These are phyloP conservation scores for Epichloe gansuensis DNA, from an alignment of 2,329 filamentous ascomycete genomes.

Conservation along the genomic window DNA sequence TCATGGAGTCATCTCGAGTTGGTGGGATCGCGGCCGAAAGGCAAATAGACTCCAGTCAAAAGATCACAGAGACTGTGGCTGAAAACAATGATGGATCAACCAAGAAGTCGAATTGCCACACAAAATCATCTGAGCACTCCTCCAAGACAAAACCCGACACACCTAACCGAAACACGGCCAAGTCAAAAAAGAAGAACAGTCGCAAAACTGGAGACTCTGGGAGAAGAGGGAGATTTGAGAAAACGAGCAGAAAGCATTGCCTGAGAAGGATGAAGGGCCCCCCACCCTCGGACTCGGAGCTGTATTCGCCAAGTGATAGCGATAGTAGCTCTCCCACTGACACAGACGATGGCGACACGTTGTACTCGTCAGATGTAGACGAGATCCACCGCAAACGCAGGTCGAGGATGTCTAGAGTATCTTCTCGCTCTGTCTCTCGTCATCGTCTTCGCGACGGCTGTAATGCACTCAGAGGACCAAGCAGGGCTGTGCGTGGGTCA, in stretches of 20 bases:
- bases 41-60: not conserved
- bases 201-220: not conserved
- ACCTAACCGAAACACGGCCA: not conserved
- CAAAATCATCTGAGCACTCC: not conserved
- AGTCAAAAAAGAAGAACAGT: not conserved
- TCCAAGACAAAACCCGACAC: not conserved
- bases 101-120: not conserved
- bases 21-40: not conserved
- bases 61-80: not conserved
- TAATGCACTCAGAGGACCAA: no score
- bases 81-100: not conserved
- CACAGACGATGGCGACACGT: not conserved
- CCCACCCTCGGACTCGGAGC: constrained; percentile 1
- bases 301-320: not conserved
- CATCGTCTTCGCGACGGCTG: not conserved
- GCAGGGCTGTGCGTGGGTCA: not conserved
- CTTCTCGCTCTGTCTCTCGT: not conserved
- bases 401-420: not conserved
- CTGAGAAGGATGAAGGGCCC: not conserved
- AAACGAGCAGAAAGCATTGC: not conserved
- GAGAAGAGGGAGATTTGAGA: not conserved
- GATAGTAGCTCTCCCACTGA: not conserved
- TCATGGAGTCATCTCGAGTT: constrained; percentile 1
- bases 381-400: not conserved
- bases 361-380: not conserved